These are phyloP conservation scores for Pulveroboletus sp. DNA, from an alignment of 768 basidiomycete genomes.

Conservation along the genomic window DNA sequence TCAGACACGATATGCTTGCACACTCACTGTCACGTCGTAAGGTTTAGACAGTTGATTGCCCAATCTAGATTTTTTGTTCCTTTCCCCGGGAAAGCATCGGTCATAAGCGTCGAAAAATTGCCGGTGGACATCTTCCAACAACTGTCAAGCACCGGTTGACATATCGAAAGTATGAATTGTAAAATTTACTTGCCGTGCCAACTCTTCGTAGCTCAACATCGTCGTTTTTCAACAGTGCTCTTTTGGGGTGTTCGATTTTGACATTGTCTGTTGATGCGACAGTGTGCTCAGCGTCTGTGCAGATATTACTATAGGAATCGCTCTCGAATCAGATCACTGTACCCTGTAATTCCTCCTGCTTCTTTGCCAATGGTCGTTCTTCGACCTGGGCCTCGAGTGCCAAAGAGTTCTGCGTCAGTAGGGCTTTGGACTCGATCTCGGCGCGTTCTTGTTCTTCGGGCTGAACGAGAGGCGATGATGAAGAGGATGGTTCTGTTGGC, in stretches of 20 bases:
- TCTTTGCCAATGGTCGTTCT: constrained; percentile 83
- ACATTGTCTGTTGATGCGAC: constrained; percentile 21
- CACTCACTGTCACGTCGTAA: constrained; percentile 80
- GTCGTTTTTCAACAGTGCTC: constrained; percentile 83
- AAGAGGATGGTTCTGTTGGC: constrained; percentile 8
- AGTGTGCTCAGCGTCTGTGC: constrained; percentile 11
- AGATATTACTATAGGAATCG: background rate
- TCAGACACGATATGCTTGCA: background rate
- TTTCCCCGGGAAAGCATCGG: constrained; percentile 27
- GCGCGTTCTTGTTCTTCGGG: constrained; percentile 43
- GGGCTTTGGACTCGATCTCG: constrained; percentile 49
- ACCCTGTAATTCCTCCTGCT: constrained; percentile 74
- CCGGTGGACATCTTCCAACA: constrained; percentile 77
- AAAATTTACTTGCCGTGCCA: constrained; percentile 50
- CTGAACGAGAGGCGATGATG: constrained; percentile 9
- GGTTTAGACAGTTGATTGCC: constrained; percentile 25
- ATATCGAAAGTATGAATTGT: background rate
- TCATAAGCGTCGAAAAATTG: constrained; percentile 76
- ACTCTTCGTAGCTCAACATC: constrained; percentile 81
- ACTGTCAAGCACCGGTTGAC: constrained; percentile 39
- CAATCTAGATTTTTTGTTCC: constrained; percentile 27
- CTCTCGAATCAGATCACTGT: constrained; percentile 26
- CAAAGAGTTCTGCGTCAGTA: constrained; percentile 68
- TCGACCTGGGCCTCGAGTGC: constrained; percentile 83
- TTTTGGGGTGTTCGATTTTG: constrained; percentile 50